Evolutionary conservation across 2,329 filamentous ascomycete genomes (phyloP).

Genomic region (Diaporthe nobilis): DNA sequence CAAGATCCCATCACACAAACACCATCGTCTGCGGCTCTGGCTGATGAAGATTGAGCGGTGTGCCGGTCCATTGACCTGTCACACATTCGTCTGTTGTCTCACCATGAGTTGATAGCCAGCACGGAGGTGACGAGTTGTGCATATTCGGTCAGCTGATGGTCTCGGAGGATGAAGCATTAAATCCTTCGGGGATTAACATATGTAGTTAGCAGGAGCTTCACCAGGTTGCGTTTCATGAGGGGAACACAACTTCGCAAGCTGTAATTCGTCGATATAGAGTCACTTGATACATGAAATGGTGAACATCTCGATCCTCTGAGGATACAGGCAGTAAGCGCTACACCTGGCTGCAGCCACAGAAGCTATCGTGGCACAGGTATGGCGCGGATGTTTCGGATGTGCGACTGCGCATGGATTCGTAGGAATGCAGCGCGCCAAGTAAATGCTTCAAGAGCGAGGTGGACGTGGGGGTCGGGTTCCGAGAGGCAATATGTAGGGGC

Average conservation of each 20-base stretch:
- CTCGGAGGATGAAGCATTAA: not conserved
- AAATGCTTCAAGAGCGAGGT: not conserved
- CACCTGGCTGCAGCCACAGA: not conserved
- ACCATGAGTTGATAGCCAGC: not conserved
- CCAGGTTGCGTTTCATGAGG: not conserved
- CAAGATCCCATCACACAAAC: not conserved
- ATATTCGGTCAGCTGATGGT: conserved; percentile 5
- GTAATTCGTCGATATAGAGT: not conserved
- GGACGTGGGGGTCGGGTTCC: not conserved
- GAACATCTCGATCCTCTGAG: not conserved
- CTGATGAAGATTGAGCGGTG: not conserved
- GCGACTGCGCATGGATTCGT: not conserved
- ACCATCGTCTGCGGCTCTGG: not conserved
- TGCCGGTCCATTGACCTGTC: not conserved
- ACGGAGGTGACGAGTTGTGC: not conserved
- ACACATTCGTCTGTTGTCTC: not conserved
- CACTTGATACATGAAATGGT: no score
- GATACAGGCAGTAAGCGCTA: not conserved
- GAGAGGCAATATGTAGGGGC: not conserved
- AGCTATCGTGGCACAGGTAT: no score
- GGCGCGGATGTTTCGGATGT: not conserved
- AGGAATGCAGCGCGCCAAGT: not conserved
- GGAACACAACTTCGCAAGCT: not conserved
- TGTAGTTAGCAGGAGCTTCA: not conserved
- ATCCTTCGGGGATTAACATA: not conserved